Conservation (phyloP, 768 basidiomycete genomes). For the Kwoniella dendrophila region DNA sequence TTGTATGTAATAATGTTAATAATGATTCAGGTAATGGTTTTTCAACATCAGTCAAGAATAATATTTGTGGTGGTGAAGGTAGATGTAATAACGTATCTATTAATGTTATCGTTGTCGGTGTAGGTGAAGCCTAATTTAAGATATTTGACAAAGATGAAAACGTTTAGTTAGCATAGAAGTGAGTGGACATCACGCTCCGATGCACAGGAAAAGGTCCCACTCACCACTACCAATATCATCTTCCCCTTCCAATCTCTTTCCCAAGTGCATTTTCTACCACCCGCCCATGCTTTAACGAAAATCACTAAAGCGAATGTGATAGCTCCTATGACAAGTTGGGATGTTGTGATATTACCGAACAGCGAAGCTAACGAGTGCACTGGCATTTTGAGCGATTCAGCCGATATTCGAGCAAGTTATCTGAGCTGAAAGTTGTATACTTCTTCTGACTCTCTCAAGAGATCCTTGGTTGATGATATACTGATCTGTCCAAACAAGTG, state of each 20-base stretch:
- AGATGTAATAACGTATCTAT: slow-evolving; percentile 49
- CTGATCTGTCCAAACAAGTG: no score
- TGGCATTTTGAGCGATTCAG: slow-evolving; percentile 26
- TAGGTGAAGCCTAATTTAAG: slow-evolving; percentile 46
- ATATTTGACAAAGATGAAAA: no score
- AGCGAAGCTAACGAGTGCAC: slow-evolving; percentile 27
- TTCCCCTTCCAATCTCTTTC: slow-evolving; percentile 56
- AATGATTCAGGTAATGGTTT: slow-evolving; percentile 50
- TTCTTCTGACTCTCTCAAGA: no score
- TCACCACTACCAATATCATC: slow-evolving; percentile 53
- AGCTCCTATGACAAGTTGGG: slow-evolving; percentile 16
- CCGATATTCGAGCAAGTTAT: no score
- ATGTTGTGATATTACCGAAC: slow-evolving; percentile 13
- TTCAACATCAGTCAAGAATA: slow-evolving; percentile 47
- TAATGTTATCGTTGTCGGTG: slow-evolving; percentile 43
- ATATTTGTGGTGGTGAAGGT: slow-evolving; percentile 52
- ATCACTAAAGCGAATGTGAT: slow-evolving; percentile 11
- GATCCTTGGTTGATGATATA: no score
- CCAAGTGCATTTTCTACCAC: slow-evolving; percentile 48
- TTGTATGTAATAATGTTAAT: slow-evolving; percentile 51
- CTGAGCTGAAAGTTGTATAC: no score
- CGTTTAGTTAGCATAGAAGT: no score
- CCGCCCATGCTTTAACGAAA: slow-evolving; percentile 38
- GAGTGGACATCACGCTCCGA: no score
- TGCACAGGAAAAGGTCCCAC: no score